Base-by-base conservation (phyloP, 352 stramenopile species). In the Blastocystis sp. region DNA sequence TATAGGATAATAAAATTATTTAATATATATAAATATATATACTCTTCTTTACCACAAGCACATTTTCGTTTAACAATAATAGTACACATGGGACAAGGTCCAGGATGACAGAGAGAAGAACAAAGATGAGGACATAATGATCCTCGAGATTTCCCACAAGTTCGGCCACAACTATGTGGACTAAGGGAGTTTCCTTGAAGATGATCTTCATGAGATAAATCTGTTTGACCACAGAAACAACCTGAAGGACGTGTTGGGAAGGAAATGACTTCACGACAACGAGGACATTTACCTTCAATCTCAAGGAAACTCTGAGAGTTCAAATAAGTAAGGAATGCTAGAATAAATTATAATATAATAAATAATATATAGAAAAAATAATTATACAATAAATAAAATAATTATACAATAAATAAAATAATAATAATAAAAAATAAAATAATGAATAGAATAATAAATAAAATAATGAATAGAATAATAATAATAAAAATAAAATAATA, bases 31-130 rank as follows among this genome's bases (percentile, higher is more conserved):
- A 5, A n/a, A 1, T 4, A 11, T 11, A 7, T 6, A n/a, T 5
- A 65, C 58, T 55, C 16, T 11, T 34, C 65, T 30, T 41, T 45
- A 21, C 58, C 58, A 25, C 58, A 67, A 11, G 32, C 37, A 21
- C 58, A 67, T 13, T 21, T 23, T 31, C 49, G 23, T 5, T 21
- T 11, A 23, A 55, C 41, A 31, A 56, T 67, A 2, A 36, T 36
- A 19, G 52, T 30, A 23, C 58, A 67, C 1, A 54, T 45, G 11
- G 59, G 58, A 27, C 58, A 67, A 23, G 58, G 49, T 13, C 58
- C 58, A 2, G 58, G 58, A 41, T 67, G 58, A 27, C 58, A 67
- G 2, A 30, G 18, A 16, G 32, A 27, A 21, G 11, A 19, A 35
- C 55, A 67, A 2, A 39, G 44, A 19, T 67, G 58, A 21, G 52